Evolutionary conservation across 805 yeast species (phyloP).

Genomic region (Metschnikowia matae): DNA sequence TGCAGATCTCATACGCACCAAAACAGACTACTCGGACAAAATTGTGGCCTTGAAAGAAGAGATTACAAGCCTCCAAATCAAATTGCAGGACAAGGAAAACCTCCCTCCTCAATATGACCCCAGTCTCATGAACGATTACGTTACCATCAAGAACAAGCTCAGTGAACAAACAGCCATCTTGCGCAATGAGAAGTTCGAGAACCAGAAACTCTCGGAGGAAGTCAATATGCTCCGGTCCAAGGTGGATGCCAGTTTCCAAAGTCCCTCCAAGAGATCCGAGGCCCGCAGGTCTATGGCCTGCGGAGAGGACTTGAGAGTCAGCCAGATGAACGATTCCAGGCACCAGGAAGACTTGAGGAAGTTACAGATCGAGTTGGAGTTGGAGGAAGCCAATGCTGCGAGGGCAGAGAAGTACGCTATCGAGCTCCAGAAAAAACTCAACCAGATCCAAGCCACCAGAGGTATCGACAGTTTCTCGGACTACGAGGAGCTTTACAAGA

Average conservation of each 20-base stretch:
- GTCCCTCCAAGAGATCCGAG: slow-evolving; percentile 18
- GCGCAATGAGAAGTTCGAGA: slow-evolving; percentile 44
- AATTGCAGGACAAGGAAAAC: slow-evolving; percentile 33
- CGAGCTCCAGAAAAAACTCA: slow-evolving; percentile 40
- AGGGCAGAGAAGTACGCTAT: slow-evolving; percentile 50
- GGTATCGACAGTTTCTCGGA: slow-evolving; percentile 33
- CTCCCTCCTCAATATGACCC: slow-evolving; percentile 30
- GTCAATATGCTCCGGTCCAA: slow-evolving; percentile 52
- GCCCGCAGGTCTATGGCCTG: slow-evolving; percentile 30
- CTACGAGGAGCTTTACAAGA: slow-evolving; percentile 33
- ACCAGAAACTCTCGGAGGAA: slow-evolving; percentile 50
- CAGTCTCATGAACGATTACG: slow-evolving; percentile 41
- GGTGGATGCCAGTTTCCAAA: slow-evolving; percentile 17
- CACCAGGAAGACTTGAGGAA: slow-evolving; percentile 42
- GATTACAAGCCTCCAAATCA: slow-evolving; percentile 20
- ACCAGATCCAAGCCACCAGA: slow-evolving; percentile 38
- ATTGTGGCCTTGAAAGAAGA: slow-evolving; percentile 24
- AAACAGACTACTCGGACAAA: slow-evolving; percentile 26
- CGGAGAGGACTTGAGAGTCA: slow-evolving; percentile 26
- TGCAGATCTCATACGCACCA: slow-evolving; percentile 20
- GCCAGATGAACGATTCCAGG: slow-evolving; percentile 14
- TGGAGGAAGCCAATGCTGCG: slow-evolving; percentile 47
- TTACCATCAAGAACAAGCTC: slow-evolving; percentile 46
- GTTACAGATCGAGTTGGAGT: slow-evolving; percentile 45
- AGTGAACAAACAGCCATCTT: slow-evolving; percentile 49